phyloP scores from a whole-genome alignment of 2,329 filamentous ascomycete genomes.

The Atkinsonella texensis region DNA sequence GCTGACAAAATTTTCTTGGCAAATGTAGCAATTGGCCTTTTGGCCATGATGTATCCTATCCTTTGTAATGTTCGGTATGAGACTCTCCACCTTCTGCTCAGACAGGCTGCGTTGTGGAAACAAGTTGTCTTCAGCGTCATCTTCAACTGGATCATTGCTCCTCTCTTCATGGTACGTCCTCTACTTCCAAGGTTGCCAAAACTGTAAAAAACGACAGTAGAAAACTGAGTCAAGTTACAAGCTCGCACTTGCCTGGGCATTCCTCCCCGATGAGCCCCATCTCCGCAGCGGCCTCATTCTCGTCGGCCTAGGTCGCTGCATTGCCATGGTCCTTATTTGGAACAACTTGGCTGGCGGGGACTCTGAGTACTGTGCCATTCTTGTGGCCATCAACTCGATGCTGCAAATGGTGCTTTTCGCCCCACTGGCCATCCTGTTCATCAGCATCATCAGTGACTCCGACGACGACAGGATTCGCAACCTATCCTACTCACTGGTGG shows the following conservation, averaged over 20 bases:
- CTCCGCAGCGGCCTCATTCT: conserved; percentile 61
- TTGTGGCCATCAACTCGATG: conserved; percentile 64
- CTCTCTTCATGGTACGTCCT: conserved; percentile 60
- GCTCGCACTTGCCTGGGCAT: conserved; percentile 57
- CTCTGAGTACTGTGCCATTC: conserved; percentile 69
- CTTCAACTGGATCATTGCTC: conserved; percentile 74
- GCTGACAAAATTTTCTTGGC: background rate
- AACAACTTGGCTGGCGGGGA: conserved; percentile 59
- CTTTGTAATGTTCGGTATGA: conserved; percentile 78
- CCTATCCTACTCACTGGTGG: conserved; percentile 53
- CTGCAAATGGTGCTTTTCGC: conserved; percentile 65
- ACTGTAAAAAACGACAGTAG: background rate
- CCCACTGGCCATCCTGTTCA: conserved; percentile 56
- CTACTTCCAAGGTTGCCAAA: background rate
- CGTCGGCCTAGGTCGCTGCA: conserved; percentile 74
- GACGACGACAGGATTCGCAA: conserved; percentile 22
- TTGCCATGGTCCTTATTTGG: conserved; percentile 79
- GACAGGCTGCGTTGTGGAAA: conserved; percentile 53
- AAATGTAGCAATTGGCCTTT: conserved; percentile 54
- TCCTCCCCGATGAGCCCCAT: conserved; percentile 44
- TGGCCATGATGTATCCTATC: conserved; percentile 94
- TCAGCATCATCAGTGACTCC: conserved; percentile 48
- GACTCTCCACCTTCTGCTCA: conserved; percentile 54
- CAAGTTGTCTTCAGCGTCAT: conserved; percentile 68
- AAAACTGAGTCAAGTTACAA: conserved; percentile 15